Evolutionary conservation across 139 green algal species (phyloP), one percentile per base, ranked within the genome.

Genomic region (Ettlia oleoabundans): DNA sequence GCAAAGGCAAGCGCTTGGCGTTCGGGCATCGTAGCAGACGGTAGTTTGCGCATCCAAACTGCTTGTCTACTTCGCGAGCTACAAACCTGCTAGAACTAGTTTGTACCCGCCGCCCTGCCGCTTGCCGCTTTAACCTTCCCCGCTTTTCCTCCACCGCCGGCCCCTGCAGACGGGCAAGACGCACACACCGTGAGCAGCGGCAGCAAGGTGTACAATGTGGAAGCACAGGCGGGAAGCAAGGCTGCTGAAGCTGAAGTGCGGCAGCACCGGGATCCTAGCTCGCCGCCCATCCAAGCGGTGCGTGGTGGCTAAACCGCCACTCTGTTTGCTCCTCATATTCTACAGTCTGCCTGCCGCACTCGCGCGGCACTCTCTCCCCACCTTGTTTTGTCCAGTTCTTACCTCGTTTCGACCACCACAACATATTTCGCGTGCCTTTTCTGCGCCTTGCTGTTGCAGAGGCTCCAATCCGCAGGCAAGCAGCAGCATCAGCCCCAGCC

Each of bases 141-240:
- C 15, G 55, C 55, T 65, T 15, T 22, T 22, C 21, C 5, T 28
- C 1, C 37, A 19, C 65, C 65, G 5, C 10, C 15, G 65, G n/a
- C n/a, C n/a, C 65, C 65, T 52, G 65, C 65, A 72, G 65, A 72
- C 9, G 65, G n/a, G n/a, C n/a, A n/a, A n/a, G n/a, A 72, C 15
- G 30, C 47, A 65, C 55, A 65, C 18, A 65, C 15, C 33, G 52
- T n/a, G 28, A 6, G 28, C 35, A 41, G 22, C 51, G 4, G 52
- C 51, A 35, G 37, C 3, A 33, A 43, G 18, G 75, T 63, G 38
- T 81, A 72, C 28, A n/a, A 43, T 13, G 30, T 71, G n/a, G 38
- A 80, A 0, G 58, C 68, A 1, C 42, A 80, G 13, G 73, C 73
- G 52, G 40, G 53, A 10, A 3, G 35, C 9, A 69, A 67, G 30